Evolutionary conservation across 2,329 filamentous ascomycete genomes (phyloP).

Genomic region (Cylindrodendrum hubeiense): DNA sequence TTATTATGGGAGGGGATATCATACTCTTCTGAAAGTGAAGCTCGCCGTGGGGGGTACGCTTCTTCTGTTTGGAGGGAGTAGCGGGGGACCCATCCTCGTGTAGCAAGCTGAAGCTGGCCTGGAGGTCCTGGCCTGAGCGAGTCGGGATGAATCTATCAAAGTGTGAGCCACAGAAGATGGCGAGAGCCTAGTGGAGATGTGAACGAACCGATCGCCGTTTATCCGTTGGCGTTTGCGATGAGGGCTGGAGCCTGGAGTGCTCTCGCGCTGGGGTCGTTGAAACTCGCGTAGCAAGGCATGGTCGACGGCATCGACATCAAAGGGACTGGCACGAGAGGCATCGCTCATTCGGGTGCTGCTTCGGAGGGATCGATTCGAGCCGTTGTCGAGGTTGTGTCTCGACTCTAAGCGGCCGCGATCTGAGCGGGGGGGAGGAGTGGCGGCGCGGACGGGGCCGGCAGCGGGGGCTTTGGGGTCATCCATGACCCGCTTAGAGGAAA

Average conservation of each 20-base stretch:
- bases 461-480: slow-evolving; percentile 47
- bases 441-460: slow-evolving; percentile 52
- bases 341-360: slow-evolving; percentile 53
- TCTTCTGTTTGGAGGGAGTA: slow-evolving; percentile 87
- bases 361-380: slow-evolving; percentile 49
- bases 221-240: slow-evolving; percentile 71
- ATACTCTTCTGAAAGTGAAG: slow-evolving; percentile 93
- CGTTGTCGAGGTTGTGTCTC: slow-evolving; percentile 53
- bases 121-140: slow-evolving; percentile 90
- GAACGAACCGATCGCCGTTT: slow-evolving; percentile 69
- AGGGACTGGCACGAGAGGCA: slow-evolving; percentile 48
- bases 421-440: slow-evolving; percentile 59
- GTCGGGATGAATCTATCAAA: slow-evolving; percentile 89
- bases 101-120: slow-evolving; percentile 91
- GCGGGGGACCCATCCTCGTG: slow-evolving; percentile 95
- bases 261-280: slow-evolving; percentile 64
- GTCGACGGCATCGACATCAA: slow-evolving; percentile 65
- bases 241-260: slow-evolving; percentile 66
- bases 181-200: background rate
- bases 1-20: slow-evolving; percentile 42
- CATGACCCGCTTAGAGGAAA: slow-evolving; percentile 50
- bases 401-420: slow-evolving; percentile 59
- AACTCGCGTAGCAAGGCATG: slow-evolving; percentile 65
- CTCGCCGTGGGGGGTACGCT: slow-evolving; percentile 87
- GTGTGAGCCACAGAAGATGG: slow-evolving; percentile 37